phyloP scores from a whole-genome alignment of 768 basidiomycete genomes.

The Porphyrellus cyaneotinctus region DNA sequence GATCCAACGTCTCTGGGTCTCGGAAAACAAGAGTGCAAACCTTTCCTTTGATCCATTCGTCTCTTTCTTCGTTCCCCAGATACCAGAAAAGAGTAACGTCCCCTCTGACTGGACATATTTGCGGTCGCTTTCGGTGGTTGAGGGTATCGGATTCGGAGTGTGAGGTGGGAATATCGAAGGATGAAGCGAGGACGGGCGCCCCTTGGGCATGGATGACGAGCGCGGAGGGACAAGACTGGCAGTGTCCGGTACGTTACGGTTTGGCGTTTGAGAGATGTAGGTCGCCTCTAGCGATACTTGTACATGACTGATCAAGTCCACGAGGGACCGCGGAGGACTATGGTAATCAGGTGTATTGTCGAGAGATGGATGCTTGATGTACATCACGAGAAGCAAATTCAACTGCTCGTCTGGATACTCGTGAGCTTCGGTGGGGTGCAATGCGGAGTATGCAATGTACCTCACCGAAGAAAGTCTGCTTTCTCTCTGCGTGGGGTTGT shows the following conservation, averaged over 20 bases:
- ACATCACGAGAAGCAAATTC: constrained; percentile 43
- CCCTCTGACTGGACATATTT: constrained; percentile 79
- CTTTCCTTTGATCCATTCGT: constrained; percentile 46
- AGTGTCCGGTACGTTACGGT: constrained; percentile 36
- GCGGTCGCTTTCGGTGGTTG: constrained; percentile 65
- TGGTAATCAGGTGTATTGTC: constrained; percentile 20
- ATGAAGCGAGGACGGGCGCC: constrained; percentile 36
- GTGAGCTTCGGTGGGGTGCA: constrained; percentile 15
- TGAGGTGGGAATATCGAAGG: constrained; percentile 75
- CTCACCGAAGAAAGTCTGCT: constrained; percentile 74
- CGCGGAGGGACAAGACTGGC: constrained; percentile 49
- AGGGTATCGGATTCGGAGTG: constrained; percentile 83
- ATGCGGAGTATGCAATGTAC: constrained; percentile 16
- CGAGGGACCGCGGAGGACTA: constrained; percentile 38
- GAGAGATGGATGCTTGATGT: constrained; percentile 32
- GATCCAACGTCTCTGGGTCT: constrained; percentile 61
- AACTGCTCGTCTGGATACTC: constrained; percentile 50
- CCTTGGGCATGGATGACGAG: constrained; percentile 41
- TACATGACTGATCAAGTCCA: constrained; percentile 61
- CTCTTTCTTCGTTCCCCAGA: constrained; percentile 63
- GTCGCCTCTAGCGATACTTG: constrained; percentile 80
- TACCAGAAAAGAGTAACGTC: constrained; percentile 60
- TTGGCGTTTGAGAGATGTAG: constrained; percentile 57
- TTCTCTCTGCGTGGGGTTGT: constrained; percentile 45
- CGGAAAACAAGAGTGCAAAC: constrained; percentile 66